phyloP scores from a whole-genome alignment of 768 basidiomycete species.

The Boletus huronensis region DNA sequence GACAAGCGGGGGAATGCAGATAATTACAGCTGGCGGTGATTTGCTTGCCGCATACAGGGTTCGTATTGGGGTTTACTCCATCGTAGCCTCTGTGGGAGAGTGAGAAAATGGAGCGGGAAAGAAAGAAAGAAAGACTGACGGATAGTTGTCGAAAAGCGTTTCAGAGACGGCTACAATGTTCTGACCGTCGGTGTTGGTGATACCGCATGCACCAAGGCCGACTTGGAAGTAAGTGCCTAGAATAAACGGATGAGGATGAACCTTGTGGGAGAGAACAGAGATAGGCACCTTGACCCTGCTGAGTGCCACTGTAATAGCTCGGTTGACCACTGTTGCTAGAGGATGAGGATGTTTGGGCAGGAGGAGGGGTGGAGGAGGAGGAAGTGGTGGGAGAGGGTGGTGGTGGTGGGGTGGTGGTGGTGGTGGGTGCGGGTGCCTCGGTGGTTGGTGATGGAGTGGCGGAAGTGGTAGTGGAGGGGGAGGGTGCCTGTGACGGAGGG shows the following conservation, averaged over 20 bases:
- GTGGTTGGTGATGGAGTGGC: not conserved
- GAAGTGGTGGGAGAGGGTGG: conserved; percentile 3
- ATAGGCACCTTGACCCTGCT: conserved; percentile 45
- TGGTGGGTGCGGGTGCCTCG: not conserved
- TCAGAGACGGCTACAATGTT: conserved; percentile 37
- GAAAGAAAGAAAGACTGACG: conserved; percentile 25
- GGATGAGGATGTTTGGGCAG: conserved; percentile 18
- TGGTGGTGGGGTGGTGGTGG: not conserved
- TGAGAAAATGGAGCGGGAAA: not conserved
- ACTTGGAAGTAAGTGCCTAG: conserved; percentile 31
- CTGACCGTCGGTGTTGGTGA: conserved; percentile 29
- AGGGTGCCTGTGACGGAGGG: not conserved
- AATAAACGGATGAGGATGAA: not conserved
- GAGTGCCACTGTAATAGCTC: conserved; percentile 46
- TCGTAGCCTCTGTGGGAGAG: conserved; percentile 44
- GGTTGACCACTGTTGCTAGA: conserved; percentile 16
- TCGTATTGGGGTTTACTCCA: conserved; percentile 64
- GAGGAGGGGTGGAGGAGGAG: conserved; percentile 1
- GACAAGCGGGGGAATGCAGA: not conserved
- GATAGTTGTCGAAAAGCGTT: conserved; percentile 32
- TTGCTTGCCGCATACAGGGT: conserved; percentile 63
- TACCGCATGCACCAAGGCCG: conserved; percentile 44
- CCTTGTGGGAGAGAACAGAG: not conserved
- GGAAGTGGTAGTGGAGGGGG: not conserved
- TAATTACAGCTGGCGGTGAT: conserved; percentile 48